Evolutionary conservation across 2,329 filamentous ascomycete genomes (phyloP).

Genomic region (Penicillium psychrosexuale): DNA sequence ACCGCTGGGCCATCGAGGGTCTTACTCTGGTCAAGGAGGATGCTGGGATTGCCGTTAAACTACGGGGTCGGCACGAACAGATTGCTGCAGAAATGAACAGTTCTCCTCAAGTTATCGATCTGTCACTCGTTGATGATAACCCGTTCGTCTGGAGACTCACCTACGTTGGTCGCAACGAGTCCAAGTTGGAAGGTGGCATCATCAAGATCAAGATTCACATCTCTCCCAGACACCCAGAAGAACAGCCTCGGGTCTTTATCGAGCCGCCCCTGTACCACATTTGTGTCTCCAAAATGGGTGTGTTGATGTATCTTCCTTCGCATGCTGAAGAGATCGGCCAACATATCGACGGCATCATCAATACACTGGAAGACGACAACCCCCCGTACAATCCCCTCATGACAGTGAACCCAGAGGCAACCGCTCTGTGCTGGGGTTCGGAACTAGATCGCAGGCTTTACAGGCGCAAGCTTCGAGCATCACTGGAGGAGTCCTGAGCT

Average conservation of each 20-base stretch:
- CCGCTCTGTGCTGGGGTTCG: conserved; percentile 80
- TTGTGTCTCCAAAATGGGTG: conserved; percentile 74
- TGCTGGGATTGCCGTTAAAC: conserved; percentile 72
- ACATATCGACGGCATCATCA: conserved; percentile 81
- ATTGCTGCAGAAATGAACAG: conserved; percentile 71
- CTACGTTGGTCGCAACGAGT: conserved; percentile 89
- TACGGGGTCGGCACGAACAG: conserved; percentile 82
- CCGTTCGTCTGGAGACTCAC: conserved; percentile 87
- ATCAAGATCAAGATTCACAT: conserved; percentile 78
- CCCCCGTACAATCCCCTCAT: conserved; percentile 88
- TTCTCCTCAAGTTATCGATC: conserved; percentile 65
- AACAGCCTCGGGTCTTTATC: conserved; percentile 80
- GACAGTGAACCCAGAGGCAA: conserved; percentile 80
- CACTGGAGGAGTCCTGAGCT: conserved; percentile 3
- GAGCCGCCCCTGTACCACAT: conserved; percentile 85
- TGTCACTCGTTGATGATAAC: conserved; percentile 74
- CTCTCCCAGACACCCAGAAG: conserved; percentile 80
- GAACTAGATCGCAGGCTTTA: conserved; percentile 78
- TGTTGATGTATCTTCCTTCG: conserved; percentile 75
- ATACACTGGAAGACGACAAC: conserved; percentile 78
- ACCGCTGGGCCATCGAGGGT: conserved; percentile 69
- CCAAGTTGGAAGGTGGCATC: conserved; percentile 85
- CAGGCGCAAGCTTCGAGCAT: conserved; percentile 66
- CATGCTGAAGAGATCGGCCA: conserved; percentile 72
- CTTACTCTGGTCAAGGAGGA: conserved; percentile 61